A percentile compares a stretch with the other conserved stretches of the same genome.
These are phyloP conservation scores for Rosa multiflora DNA, from an alignment of 306 rosid species.

Conservation along the genomic window DNA sequence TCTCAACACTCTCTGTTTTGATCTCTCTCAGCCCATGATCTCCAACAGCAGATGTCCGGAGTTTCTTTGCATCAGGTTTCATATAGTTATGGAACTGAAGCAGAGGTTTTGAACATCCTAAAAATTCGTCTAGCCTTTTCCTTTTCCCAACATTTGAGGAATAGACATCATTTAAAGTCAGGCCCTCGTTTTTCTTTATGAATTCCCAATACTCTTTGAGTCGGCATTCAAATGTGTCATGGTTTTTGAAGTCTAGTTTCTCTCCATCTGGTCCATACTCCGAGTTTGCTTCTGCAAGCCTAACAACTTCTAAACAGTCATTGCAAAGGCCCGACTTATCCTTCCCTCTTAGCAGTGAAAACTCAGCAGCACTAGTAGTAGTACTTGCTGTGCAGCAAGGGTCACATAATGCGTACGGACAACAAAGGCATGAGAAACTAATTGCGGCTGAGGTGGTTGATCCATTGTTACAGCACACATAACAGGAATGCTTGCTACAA, in stretches of 20 bases:
- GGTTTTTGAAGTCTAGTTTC: constrained; percentile 43
- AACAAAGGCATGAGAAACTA: constrained; percentile 52
- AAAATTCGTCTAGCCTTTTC: background rate
- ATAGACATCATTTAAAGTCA: constrained; percentile 33
- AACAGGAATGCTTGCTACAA: constrained; percentile 68
- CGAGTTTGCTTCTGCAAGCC: constrained; percentile 43
- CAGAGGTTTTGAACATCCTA: background rate
- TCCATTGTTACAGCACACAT: constrained; percentile 25
- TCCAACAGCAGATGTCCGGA: background rate
- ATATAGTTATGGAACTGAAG: background rate
- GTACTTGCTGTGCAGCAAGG: constrained; percentile 25
- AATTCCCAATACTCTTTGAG: constrained; percentile 81
- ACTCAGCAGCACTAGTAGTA: constrained; percentile 12
- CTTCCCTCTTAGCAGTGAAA: constrained; percentile 29
- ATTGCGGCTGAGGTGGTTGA: constrained; percentile 6
- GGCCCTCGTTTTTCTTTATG: constrained; percentile 49
- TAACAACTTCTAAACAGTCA: constrained; percentile 47
- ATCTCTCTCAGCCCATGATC: background rate
- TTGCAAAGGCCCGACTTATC: constrained; percentile 43
- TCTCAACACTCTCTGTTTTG: background rate
- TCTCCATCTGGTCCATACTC: constrained; percentile 49
- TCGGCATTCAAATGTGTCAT: constrained; percentile 56
- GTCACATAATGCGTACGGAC: constrained; percentile 53
- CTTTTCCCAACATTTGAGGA: constrained; percentile 1
- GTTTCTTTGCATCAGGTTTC: background rate